Percentiles rank a stretch among this genome's conserved stretches.
Conservation (phyloP, 140 eudicot species). For the Cichorium intybus region DNA sequence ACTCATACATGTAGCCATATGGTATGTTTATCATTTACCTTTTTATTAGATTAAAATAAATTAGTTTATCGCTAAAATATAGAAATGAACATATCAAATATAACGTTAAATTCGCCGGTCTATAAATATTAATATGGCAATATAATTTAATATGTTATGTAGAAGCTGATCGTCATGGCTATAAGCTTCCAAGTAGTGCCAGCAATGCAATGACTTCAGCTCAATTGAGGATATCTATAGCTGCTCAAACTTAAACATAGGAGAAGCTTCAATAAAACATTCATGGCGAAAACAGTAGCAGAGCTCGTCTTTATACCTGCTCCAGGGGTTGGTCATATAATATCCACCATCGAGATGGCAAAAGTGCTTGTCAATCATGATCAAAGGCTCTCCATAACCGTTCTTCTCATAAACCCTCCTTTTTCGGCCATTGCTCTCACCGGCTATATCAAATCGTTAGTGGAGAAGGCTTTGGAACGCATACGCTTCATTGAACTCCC, state of each 20-base stretch:
- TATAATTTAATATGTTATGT: too few species aligned
- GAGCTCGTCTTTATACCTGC: background rate
- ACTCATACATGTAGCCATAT: too few species aligned
- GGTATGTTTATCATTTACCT: too few species aligned
- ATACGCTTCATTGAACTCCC: constrained; percentile 26
- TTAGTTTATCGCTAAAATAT: too few species aligned
- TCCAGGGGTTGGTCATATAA: constrained; percentile 1
- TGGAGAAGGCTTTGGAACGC: constrained; percentile 2
- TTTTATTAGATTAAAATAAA: too few species aligned
- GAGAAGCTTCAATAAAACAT: background rate
- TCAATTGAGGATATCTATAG: background rate
- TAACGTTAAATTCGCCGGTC: too few species aligned
- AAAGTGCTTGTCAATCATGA: constrained; percentile 28
- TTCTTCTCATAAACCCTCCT: constrained; percentile 24
- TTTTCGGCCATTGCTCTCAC: constrained; percentile 9
- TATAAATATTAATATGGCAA: too few species aligned
- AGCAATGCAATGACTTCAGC: background rate
- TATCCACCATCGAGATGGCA: constrained; percentile 32
- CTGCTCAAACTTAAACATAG: background rate
- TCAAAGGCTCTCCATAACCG: constrained; percentile 21
- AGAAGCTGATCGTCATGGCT: background rate
- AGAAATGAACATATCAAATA: too few species aligned
- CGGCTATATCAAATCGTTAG: constrained; percentile 18
- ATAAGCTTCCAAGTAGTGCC: background rate
- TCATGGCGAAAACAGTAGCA: background rate